Conservation (phyloP, 441 rosid species). For the Erodium moschatum region DNA sequence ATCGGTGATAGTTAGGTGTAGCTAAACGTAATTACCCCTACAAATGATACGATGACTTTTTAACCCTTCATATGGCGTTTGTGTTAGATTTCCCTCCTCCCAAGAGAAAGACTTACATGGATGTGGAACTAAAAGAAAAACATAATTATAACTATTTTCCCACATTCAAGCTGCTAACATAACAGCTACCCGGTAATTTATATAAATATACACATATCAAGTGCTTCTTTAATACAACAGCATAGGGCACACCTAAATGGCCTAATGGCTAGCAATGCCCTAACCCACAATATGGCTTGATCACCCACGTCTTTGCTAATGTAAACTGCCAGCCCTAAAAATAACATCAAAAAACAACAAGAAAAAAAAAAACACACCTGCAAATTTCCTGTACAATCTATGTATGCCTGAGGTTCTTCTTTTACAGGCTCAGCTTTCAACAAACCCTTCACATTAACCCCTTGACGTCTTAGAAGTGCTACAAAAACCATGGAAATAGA, state of each 20-base stretch:
- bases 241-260: not conserved
- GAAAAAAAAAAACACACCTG: conserved; percentile 46
- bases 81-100: not conserved
- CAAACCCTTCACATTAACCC: conserved; percentile 76
- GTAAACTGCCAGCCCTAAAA: not conserved
- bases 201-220: not conserved
- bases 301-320: not conserved
- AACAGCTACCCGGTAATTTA: not conserved
- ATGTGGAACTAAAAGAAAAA: not conserved
- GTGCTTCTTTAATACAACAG: not conserved
- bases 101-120: not conserved
- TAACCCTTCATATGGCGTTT: not conserved
- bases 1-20: too few species aligned
- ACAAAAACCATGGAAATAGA: conserved; percentile 18
- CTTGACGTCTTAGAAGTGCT: conserved; percentile 98
- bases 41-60: not conserved
- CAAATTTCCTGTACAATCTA: conserved; percentile 93
- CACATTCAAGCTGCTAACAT: not conserved
- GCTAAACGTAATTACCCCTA: too few species aligned
- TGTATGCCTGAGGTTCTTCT: conserved; percentile 90
- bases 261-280: not conserved
- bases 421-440: conserved; percentile 57
- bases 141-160: not conserved
- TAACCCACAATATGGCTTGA: not conserved
- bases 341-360: conserved; percentile 8